Evolutionary conservation across 1,284 basidiomycete genomes (phyloP).

Genomic region (Ceratobasidium sp.): DNA sequence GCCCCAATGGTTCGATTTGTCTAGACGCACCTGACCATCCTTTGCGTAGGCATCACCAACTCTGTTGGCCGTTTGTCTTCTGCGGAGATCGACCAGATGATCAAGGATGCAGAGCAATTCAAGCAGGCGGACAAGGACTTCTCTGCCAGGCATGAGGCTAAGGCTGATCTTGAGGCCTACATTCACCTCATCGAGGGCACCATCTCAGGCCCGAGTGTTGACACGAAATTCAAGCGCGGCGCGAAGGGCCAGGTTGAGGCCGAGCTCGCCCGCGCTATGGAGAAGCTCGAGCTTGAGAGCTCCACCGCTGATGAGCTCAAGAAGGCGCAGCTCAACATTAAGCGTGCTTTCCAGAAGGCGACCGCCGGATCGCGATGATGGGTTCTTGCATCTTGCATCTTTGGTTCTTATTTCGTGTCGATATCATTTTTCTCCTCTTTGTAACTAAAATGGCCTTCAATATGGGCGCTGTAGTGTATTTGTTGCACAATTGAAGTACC

Average conservation of each 20-base stretch:
- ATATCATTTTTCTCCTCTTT: conserved; percentile 5
- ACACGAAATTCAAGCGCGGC: conserved; percentile 96
- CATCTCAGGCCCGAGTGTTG: conserved; percentile 93
- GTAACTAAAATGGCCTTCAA: conserved; percentile 35
- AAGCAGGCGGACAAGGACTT: conserved; percentile 97
- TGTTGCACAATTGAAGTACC: conserved; percentile 37
- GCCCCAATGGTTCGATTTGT: conserved; percentile 50
- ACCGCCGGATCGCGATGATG: conserved; percentile 79
- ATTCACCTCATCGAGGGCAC: conserved; percentile 94
- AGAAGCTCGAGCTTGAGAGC: conserved; percentile 96
- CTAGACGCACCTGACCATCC: neutral
- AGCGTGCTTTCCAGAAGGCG: conserved; percentile 96
- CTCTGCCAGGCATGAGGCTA: conserved; percentile 94
- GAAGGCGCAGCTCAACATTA: conserved; percentile 91
- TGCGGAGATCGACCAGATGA: conserved; percentile 97
- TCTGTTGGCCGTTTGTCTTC: conserved; percentile 95
- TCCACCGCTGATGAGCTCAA: conserved; percentile 91
- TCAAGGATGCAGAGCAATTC: conserved; percentile 97
- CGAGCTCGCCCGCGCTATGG: conserved; percentile 94
- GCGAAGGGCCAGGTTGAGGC: conserved; percentile 92
- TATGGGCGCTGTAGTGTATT: conserved; percentile 35
- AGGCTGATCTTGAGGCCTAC: conserved; percentile 95
- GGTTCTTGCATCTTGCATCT: conserved; percentile 21
- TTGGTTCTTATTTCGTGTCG: neutral
- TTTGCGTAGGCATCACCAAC: conserved; percentile 80